Evolutionary conservation across 805 yeast species (phyloP).

Genomic region (Jamesozyma hellenica): DNA sequence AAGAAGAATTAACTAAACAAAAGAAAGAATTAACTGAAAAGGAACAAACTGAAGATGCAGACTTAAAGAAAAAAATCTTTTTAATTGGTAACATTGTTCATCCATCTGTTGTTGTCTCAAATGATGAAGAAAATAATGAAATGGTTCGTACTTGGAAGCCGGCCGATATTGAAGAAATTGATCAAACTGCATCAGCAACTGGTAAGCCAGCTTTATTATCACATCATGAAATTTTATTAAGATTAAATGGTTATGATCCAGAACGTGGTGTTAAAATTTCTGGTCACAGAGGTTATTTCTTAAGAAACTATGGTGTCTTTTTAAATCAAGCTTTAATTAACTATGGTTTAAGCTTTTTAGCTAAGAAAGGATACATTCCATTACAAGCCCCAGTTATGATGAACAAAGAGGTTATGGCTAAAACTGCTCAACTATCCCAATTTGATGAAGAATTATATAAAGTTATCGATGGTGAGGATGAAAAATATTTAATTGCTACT

Average conservation of each 20-base stretch:
- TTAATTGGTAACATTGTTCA: slow-evolving; percentile 91
- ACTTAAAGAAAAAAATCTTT: slow-evolving; percentile 71
- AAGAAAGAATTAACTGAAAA: slow-evolving; percentile 55
- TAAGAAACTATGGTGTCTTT: slow-evolving; percentile 92
- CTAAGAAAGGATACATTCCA: slow-evolving; percentile 71
- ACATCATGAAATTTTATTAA: slow-evolving; percentile 88
- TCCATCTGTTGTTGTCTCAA: slow-evolving; percentile 76
- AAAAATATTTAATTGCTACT: slow-evolving; percentile 94
- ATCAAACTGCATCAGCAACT: slow-evolving; percentile 64
- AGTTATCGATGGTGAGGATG: slow-evolving; percentile 94
- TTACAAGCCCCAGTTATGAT: slow-evolving; percentile 98
- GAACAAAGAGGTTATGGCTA: slow-evolving; percentile 99
- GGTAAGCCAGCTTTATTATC: slow-evolving; percentile 71
- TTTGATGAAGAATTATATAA: slow-evolving; percentile 97
- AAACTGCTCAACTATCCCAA: slow-evolving; percentile 95
- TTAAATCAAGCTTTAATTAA: slow-evolving; percentile 96
- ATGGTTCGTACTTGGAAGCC: slow-evolving; percentile 84
- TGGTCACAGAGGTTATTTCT: slow-evolving; percentile 97
- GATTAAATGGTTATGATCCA: slow-evolving; percentile 96
- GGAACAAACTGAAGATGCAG: slow-evolving; percentile 74
- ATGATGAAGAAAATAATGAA: slow-evolving; percentile 86
- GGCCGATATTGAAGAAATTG: slow-evolving; percentile 48
- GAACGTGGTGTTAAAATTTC: slow-evolving; percentile 96
- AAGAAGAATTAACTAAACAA: slow-evolving; percentile 61
- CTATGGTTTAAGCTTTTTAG: slow-evolving; percentile 82